phyloP scores from a whole-genome alignment of 202 grass and related monocot genomes.

The Setaria italica region DNA sequence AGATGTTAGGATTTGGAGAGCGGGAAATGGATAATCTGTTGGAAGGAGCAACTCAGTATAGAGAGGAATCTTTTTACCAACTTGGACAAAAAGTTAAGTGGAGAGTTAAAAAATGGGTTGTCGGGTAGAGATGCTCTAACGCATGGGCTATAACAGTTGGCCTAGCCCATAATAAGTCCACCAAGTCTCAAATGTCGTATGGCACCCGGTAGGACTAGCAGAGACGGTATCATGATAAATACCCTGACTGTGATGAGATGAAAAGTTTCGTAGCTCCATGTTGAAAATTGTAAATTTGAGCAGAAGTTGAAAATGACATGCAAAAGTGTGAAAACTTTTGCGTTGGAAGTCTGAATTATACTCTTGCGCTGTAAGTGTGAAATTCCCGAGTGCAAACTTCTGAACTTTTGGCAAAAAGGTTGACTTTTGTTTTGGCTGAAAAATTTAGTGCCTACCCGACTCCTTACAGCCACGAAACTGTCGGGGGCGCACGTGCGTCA shows the following conservation, averaged over 20 bases:
- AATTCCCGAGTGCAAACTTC: background rate
- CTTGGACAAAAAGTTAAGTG: too few relatives aligned
- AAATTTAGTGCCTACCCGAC: constrained; percentile 23
- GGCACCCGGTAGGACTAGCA: background rate
- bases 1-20: too few relatives aligned
- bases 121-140: too few relatives aligned
- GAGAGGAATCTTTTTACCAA: too few relatives aligned
- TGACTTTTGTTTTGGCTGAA: constrained; percentile 3
- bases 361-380: background rate
- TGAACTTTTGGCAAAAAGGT: background rate
- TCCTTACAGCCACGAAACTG: constrained; percentile 11
- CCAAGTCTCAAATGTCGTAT: too few relatives aligned
- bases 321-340: constrained; percentile 5
- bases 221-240: background rate
- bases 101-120: too few relatives aligned
- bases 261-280: background rate
- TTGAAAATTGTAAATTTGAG: background rate
- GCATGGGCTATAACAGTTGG: background rate
- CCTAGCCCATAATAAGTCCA: background rate
- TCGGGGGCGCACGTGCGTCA: background rate
- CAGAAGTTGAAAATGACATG: background rate
- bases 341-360: background rate
- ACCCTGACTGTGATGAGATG: background rate
- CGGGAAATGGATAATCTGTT: too few relatives aligned
- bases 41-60: too few relatives aligned